Base-by-base conservation (phyloP, 192 early-diverging fungal species). In the Coemansia erecta region DNA sequence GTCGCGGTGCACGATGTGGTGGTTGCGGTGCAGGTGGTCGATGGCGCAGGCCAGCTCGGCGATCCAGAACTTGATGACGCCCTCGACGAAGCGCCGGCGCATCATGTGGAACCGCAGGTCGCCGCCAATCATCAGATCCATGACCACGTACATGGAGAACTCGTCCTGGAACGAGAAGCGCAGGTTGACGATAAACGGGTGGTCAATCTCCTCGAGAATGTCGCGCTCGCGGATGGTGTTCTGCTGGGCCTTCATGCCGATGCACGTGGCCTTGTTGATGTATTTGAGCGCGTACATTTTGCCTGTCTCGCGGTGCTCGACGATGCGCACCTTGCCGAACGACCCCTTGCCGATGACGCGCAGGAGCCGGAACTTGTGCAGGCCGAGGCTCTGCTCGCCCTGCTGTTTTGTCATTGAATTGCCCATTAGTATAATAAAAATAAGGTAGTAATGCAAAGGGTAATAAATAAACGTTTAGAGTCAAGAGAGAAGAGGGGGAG, bases 91-190 rank as follows among this genome's bases (percentile, higher is more conserved):
- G 26, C 73, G 68, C 9, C 79, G 72, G 21, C 79, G 79, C 58
- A 70, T 60, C 31, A 81, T 75, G 62, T 95, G 94, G 61, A 93
- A 94, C 2, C 94, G 85, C 61, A 98, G 73, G 75, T 98, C 95
- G 22, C 95, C 94, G 64, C 95, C 94, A 17, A 92, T 78, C 94
- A 94, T 97, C 49, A 98, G 77, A 70, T 98, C 95, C 17, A 98
- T 64, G 8, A 92, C 87, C 89, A 97, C 94, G 60, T 92, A 98
- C 61, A 97, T 73, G 53, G 93, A 88, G 52, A 88, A 89, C 54
- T 94, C 92, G 72, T 98, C 95, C 73, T 97, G 95, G 70, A 97
- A 98, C 21, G 94, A 93, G 59, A 94, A 98, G 23, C 91, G 82
- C 70, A 98, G 66, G 68, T 98, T 98, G 68, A 90, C 90, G 46